Conservation (phyloP, 495 filamentous ascomycete genomes). For the Filosporella fistucella region DNA sequence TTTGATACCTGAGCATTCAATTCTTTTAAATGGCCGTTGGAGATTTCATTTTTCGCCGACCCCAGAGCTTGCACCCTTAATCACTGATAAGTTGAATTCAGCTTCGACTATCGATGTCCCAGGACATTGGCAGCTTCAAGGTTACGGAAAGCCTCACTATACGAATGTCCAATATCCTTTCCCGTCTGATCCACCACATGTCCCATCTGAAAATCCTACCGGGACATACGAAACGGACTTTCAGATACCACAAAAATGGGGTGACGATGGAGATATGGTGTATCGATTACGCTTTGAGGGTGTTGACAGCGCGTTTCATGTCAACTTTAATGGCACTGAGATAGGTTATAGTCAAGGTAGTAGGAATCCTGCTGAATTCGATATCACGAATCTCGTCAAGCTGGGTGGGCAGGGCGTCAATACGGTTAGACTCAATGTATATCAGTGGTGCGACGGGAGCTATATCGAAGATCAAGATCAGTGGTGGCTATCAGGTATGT, state of each 20-base stretch:
- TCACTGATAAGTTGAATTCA: slow-evolving; percentile 34
- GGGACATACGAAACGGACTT: slow-evolving; percentile 58
- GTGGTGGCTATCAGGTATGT: slow-evolving; percentile 49
- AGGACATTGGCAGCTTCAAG: slow-evolving; percentile 65
- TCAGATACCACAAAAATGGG: slow-evolving; percentile 33
- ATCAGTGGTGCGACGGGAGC: slow-evolving; percentile 60
- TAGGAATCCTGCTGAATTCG: slow-evolving; percentile 64
- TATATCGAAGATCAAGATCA: slow-evolving; percentile 64
- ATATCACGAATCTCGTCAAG: slow-evolving; percentile 49
- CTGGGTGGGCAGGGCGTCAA: slow-evolving; percentile 22
- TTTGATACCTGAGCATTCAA: slow-evolving; percentile 37
- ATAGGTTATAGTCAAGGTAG: slow-evolving; percentile 67
- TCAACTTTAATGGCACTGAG: slow-evolving; percentile 58
- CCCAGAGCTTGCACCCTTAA: slow-evolving; percentile 3
- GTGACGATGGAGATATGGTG: slow-evolving; percentile 15
- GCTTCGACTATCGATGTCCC: slow-evolving; percentile 51
- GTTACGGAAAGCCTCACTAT: slow-evolving; percentile 50
- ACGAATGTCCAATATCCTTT: slow-evolving; percentile 62
- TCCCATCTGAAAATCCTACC: slow-evolving; percentile 62
- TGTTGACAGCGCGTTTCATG: slow-evolving; percentile 63
- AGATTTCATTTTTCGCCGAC: slow-evolving; percentile 28
- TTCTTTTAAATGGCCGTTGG: slow-evolving; percentile 46
- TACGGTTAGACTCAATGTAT: slow-evolving; percentile 54
- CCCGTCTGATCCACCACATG: slow-evolving; percentile 53
- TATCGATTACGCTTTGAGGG: slow-evolving; percentile 62